Evolutionary conservation across 176 grass and related monocot species (phyloP), one percentile per base, ranked within the genome.

Genomic region (Cenchrus purpureus): DNA sequence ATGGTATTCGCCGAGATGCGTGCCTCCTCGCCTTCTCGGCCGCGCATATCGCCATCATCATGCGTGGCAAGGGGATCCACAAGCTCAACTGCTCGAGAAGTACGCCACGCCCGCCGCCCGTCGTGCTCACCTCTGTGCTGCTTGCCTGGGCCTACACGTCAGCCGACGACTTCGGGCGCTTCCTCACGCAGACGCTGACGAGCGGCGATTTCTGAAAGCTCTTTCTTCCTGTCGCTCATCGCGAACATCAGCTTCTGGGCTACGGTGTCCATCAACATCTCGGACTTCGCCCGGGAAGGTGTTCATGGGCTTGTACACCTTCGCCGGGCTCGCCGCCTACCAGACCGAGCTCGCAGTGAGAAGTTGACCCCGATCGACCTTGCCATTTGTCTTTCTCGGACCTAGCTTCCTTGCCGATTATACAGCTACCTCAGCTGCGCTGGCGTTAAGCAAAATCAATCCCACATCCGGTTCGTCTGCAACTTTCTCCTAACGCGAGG

Each of bases 201-300:
- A 11, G 71, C 8, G 32, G 57, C 2, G 82, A 95, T 78, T 98
- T 98, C 86, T 95, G 91, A 93, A 43, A 72, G 25, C 82, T 95
- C 16, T 34, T 98, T 98, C 82, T 98, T 95, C 93, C 93, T 89
- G 6, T 80, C 91, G 43, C 93, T 98, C 80, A 95, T 91, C n/a
- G 96, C 96, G 4, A 98, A 95, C 91, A 89, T 98, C 43, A 95
- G 93, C 85, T 95, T 94, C 91, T 98, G 93, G 96, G 96, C 93
- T 15, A 98, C 91, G 4, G 79, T 98, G 74, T 91, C 93, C 46
- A 76, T 95, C 77, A 98, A 98, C 89, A 95, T 95, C 37, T 89
- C 96, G 7, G 96, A 95, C 86, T 98, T 98, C 82, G 78, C 91
- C 17, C 80, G 93, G 82, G 78, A 93, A 93, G 0, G 12, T 98